Base-by-base conservation (phyloP, 2,329 filamentous ascomycete genomes). In the Talaromyces pinophilus region DNA sequence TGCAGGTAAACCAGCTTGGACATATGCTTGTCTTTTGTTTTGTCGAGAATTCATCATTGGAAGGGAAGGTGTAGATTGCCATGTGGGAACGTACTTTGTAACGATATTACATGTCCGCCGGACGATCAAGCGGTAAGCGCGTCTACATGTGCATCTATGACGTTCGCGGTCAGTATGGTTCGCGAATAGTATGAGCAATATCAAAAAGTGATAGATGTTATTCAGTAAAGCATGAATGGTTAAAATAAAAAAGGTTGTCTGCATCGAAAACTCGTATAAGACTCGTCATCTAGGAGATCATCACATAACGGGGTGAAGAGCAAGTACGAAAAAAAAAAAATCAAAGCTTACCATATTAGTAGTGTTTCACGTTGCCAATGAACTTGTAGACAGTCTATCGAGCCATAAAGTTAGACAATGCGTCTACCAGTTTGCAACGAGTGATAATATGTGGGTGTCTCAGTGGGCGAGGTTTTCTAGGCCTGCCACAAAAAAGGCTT, bases 391-490 rank as follows among this genome's bases (percentile, higher is more conserved):
- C 5, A 28, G 42, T 30, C 57, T 60, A 60, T 25, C 38, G 52
- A 42, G n/a, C 42, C n/a, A 17, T 22, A 3, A 33, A 5, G 19
- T 64, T 59, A 64, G 62, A 64, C 52, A 38, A n/a, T 11, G n/a
- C 19, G 30, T 46, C 40, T 19, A 54, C 25, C 22, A 35, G 2
- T 38, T n/a, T 33, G 22, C 52, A 54, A 17, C 22, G 19, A 17
- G 38, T 17, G 25, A 25, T n/a, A 30, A 28, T 30, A 63, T 17
- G 25, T 35, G 50, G 6, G 35, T 22, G 69, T 76, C 82, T 96
- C 93, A 96, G 93, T 94, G 91, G 93, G 92, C 92, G 88, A 96
- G 93, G 93, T 96, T 97, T 97, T 96, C 92, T 96, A 97, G 92
- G 93, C 93, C 92, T 96, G 92, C 92, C 92, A 82, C 92, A 92